These are phyloP conservation scores for Leptographium radiaticola DNA, from an alignment of 2,329 filamentous ascomycete genomes.

Conservation along the genomic window DNA sequence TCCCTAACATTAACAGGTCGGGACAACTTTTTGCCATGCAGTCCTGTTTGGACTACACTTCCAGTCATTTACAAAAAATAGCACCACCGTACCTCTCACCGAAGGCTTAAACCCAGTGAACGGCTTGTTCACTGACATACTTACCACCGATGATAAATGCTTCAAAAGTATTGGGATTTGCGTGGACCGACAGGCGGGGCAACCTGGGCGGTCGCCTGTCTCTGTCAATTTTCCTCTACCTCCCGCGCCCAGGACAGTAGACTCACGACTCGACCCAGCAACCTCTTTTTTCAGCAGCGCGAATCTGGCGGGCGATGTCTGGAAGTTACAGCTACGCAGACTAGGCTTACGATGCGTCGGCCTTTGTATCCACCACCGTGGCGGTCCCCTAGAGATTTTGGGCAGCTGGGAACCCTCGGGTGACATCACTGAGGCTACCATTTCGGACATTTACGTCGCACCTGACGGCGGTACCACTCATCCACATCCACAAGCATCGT, in stretches of 20 bases:
- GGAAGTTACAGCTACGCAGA: conserved; percentile 1
- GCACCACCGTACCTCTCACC: background rate
- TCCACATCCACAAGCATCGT: background rate
- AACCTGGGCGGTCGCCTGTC: background rate
- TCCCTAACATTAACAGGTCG: background rate
- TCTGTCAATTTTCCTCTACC: background rate
- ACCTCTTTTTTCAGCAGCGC: conserved; percentile 1
- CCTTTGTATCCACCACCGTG: conserved; percentile 1
- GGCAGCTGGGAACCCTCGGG: conserved; percentile 1
- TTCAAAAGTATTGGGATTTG: conserved; percentile 1
- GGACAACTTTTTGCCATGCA: background rate
- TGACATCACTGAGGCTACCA: background rate
- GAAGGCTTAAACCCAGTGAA: background rate
- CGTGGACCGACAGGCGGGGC: background rate
- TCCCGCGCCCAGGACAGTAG: background rate
- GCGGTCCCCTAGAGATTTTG: background rate
- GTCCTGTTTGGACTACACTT: background rate
- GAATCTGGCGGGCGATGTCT: background rate
- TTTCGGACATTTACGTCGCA: background rate
- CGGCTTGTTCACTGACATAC: conserved; percentile 1
- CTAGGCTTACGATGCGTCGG: conserved; percentile 2
- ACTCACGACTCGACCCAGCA: background rate
- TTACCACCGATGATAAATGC: background rate
- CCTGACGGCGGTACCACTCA: background rate
- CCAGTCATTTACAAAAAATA: background rate